Conservation (phyloP, 352 stramenopile genomes). For the Pythium apleroticum region DNA sequence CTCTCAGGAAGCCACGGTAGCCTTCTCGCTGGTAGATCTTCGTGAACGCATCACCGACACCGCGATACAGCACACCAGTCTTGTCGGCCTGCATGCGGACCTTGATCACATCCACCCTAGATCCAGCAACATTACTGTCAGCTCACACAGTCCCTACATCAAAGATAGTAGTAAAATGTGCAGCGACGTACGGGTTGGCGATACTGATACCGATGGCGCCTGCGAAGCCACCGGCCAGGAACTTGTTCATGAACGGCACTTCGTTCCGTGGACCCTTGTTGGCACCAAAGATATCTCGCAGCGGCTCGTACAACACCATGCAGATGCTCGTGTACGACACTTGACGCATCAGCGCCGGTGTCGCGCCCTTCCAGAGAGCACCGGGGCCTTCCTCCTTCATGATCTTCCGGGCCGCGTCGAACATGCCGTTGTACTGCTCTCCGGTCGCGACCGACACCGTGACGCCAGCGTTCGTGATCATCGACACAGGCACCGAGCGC, state of each 20-base stretch:
- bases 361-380: conserved; percentile 77
- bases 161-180: neutral
- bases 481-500: conserved; percentile 33
- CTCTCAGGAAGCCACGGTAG: conserved; percentile 65
- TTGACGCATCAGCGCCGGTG: conserved; percentile 77
- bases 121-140: conserved; percentile 16
- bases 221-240: conserved; percentile 73
- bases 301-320: conserved; percentile 84
- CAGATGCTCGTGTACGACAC: conserved; percentile 87
- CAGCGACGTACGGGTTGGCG: conserved; percentile 75
- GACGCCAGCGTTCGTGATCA: conserved; percentile 25
- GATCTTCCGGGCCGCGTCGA: conserved; percentile 69
- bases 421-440: conserved; percentile 71
- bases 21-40: conserved; percentile 80
- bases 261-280: conserved; percentile 40
- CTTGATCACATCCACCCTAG: conserved; percentile 87
- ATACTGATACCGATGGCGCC: conserved; percentile 78
- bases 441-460: conserved; percentile 29
- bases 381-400: conserved; percentile 60
- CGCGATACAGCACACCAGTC: conserved; percentile 65
- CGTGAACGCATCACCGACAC: conserved; percentile 61
- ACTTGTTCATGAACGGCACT: conserved; percentile 76
- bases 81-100: conserved; percentile 84
- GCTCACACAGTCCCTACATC: neutral
- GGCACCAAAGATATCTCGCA: conserved; percentile 73